Base-by-base conservation (phyloP, 75 land plant species). In the Adiantum capillusveneris region DNA sequence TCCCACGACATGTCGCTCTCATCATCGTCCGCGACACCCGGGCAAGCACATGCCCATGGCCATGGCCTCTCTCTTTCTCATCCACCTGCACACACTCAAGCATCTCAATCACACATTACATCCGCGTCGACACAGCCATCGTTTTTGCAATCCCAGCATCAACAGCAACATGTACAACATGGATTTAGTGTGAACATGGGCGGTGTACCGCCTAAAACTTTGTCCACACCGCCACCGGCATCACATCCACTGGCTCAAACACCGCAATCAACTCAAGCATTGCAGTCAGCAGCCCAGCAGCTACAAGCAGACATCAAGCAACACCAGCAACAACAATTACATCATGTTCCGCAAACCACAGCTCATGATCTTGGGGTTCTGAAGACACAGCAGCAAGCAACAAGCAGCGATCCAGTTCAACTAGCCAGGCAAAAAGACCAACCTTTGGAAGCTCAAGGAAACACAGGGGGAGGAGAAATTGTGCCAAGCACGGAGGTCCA, bases 151-250 rank as follows among this genome's bases (percentile, higher is more conserved):
- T 66, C 54, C 29, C 67, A 43, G 19, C 54, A 65, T 44, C 49
- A 30, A 49, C 14, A 14, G 28, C 63, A 63, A 25, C 41, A 12
- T 5, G 16, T 9, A 0, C 63, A 60, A 17, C 37, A 34, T 5
- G 61, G 46, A 34, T 26, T 41, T 59, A 25, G 29, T 41, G 46
- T 44, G 34, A 43, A 37, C 28, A 44, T 36, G 51, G 67, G 22
- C 27, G 82, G 76, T 56, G 71, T 57, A 0, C 66, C 75, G 18
- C 68, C 79, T 6, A 75, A 79, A 20, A 80, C 76, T 18, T 75
- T 65, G 60, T 64, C 66, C 62, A 57, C 79, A 14, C 73, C 78
- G 1, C 58, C 79, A 49, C 6, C 24, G 26, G 29, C 29, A 19
- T 0, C 56, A 1, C 62, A 34, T 9, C 37, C 37, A 34, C 37